Base-by-base conservation (phyloP, 768 basidiomycete genomes). In the Leccinum disarticulatum region DNA sequence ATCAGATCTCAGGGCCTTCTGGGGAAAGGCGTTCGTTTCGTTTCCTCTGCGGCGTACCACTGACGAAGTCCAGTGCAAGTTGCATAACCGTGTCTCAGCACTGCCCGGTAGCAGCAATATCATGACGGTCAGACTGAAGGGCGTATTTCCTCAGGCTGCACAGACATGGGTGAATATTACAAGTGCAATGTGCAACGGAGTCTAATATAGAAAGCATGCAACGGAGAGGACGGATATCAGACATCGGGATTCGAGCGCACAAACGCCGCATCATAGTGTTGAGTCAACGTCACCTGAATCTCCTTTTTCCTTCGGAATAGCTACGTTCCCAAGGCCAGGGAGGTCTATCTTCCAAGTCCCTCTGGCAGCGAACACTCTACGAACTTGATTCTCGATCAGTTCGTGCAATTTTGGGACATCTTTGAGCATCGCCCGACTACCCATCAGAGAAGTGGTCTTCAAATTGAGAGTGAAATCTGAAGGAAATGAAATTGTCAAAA, bases 401-500 rank as follows among this genome's bases (percentile, higher is more conserved):
- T 99, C 95, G 65, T 98, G 95, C 15, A 98, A 79, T 74, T 99
- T 99, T 27, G 97, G 96, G 1, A 99, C 91, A 68, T 99, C 95
- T 60, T 93, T 94, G 1, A 99, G 81, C 75, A 98, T 97, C n/a
- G 97, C 95, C 49, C 96, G 87, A 64, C 92, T 95, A 19, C 97
- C 97, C 79, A 98, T 87, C 4, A 98, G 82, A 28, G 95, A 98
- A 7, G 87, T 93, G 11, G 93, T 95, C 53, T 88, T 85, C 47
- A 99, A 80, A 66, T 90, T 86, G 19, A 99, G 85, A 15, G 85
- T 85, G 68, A 99, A 97, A 67, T 92, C 87, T 2, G 93, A 90
- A 27, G 90, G 85, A 22, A 99, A 83, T 31, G 85, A 85, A 36
- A 96, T 70, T 1, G 86, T 85, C 58, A 96, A 63, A 62, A 81